Conservation (phyloP, 1,284 basidiomycete genomes). For the Tetrapyrgos nigripes region DNA sequence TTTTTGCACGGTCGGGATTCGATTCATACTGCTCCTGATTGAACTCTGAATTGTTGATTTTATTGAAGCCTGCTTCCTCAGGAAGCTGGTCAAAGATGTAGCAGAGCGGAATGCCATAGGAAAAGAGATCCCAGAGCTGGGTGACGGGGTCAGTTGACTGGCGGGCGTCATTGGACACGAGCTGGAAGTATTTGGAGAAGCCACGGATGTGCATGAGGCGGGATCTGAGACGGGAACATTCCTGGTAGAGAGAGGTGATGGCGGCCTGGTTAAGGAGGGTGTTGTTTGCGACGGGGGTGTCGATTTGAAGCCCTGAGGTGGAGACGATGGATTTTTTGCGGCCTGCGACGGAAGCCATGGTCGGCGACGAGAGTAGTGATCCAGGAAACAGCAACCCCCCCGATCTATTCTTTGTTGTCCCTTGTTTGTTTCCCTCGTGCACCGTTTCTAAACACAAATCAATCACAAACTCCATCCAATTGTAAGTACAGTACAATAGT, state of each 20-base stretch:
- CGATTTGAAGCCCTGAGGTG: constrained; percentile 68
- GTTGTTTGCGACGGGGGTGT: constrained; percentile 77
- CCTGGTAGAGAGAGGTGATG: constrained; percentile 86
- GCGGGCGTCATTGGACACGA: constrained; percentile 64
- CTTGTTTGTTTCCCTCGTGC: no score
- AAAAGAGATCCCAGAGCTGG: constrained; percentile 94
- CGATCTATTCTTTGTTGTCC: constrained; percentile 11
- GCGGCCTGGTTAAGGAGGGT: constrained; percentile 88
- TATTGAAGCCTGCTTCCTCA: constrained; percentile 59
- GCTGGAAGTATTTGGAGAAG: constrained; percentile 73
- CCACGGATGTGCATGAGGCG: constrained; percentile 78
- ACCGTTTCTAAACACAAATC: no score
- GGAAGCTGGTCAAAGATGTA: constrained; percentile 95
- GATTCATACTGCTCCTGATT: constrained; percentile 66
- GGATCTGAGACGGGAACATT: constrained; percentile 78
- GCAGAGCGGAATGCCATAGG: constrained; percentile 92
- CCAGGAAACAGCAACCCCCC: constrained; percentile 23
- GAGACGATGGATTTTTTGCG: constrained; percentile 85
- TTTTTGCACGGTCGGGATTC: constrained; percentile 79
- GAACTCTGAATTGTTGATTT: constrained; percentile 73
- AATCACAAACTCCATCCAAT: no score
- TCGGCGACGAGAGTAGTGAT: constrained; percentile 26
- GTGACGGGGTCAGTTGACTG: constrained; percentile 88
- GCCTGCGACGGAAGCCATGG: constrained; percentile 74
- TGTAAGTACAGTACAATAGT: no score